These are phyloP conservation scores for Didymella sp. DNA, from an alignment of 2,329 filamentous ascomycete species.

Conservation along the genomic window DNA sequence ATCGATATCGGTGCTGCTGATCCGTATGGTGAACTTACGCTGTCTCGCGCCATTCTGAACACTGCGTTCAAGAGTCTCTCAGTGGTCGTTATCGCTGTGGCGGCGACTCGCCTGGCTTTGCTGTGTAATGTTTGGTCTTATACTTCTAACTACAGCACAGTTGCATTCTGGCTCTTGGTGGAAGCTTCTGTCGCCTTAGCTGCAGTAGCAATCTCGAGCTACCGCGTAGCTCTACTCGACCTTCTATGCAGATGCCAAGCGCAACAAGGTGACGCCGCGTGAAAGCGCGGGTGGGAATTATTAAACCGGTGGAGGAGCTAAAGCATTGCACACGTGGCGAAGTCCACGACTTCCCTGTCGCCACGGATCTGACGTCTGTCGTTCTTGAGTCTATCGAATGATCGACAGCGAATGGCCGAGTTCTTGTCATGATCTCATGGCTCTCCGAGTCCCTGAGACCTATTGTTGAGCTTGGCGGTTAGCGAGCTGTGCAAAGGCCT, in stretches of 20 bases:
- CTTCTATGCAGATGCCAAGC: conserved; percentile 1
- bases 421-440: neutral
- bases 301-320: conserved; percentile 2
- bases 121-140: neutral
- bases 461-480: neutral
- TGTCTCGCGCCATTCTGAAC: conserved; percentile 21
- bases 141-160: conserved; percentile 9
- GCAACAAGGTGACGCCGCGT: neutral
- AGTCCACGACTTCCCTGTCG: neutral
- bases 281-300: neutral
- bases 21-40: conserved; percentile 26
- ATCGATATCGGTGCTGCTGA: conserved; percentile 21
- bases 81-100: conserved; percentile 11
- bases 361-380: neutral
- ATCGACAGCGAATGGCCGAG: neutral
- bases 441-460: neutral
- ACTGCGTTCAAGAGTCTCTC: conserved; percentile 25
- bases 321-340: conserved; percentile 10
- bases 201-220: conserved; percentile 25
- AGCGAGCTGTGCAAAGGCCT: neutral
- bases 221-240: conserved; percentile 21
- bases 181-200: conserved; percentile 22
- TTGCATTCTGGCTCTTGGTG: conserved; percentile 21
- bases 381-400: neutral
- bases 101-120: conserved; percentile 1